Conservation (phyloP, 2,329 filamentous ascomycete genomes). For the Lecanoromycetidae sp. region DNA sequence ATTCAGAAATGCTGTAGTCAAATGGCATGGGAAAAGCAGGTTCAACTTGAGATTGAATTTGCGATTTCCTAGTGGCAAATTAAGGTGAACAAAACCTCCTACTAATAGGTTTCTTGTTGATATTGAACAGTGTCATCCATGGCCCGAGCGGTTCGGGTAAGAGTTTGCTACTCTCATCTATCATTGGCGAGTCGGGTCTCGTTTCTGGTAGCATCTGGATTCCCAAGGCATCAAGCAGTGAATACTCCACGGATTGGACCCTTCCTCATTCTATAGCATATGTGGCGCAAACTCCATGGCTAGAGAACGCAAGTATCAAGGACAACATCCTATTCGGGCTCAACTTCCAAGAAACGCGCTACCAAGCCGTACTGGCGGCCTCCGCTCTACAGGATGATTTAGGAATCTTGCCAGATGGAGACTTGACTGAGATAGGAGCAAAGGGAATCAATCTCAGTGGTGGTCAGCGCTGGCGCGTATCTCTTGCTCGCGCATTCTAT, state of each 20-base stretch:
- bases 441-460: conserved; percentile 76
- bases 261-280: conserved; percentile 58
- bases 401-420: conserved; percentile 63
- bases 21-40: no score
- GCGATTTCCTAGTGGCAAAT: no score
- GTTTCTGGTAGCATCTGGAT: conserved; percentile 56
- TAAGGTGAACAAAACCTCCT: no score
- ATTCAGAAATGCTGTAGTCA: no score
- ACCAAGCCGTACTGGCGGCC: conserved; percentile 55
- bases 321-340: conserved; percentile 71
- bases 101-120: no score
- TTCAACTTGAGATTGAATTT: no score
- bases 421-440: conserved; percentile 67
- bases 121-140: no score
- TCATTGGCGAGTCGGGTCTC: no score
- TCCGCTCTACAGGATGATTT: conserved; percentile 67
- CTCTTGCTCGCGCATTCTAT: conserved; percentile 67
- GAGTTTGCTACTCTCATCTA: no score
- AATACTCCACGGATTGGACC: conserved; percentile 55
- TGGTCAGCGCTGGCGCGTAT: conserved; percentile 71
- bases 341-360: conserved; percentile 54
- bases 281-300: conserved; percentile 71
- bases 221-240: conserved; percentile 57
- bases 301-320: conserved; percentile 66
- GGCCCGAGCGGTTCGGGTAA: no score